Conservation (phyloP, 2,329 filamentous ascomycete genomes). For the Immersiporthe knoxdaviesiana region DNA sequence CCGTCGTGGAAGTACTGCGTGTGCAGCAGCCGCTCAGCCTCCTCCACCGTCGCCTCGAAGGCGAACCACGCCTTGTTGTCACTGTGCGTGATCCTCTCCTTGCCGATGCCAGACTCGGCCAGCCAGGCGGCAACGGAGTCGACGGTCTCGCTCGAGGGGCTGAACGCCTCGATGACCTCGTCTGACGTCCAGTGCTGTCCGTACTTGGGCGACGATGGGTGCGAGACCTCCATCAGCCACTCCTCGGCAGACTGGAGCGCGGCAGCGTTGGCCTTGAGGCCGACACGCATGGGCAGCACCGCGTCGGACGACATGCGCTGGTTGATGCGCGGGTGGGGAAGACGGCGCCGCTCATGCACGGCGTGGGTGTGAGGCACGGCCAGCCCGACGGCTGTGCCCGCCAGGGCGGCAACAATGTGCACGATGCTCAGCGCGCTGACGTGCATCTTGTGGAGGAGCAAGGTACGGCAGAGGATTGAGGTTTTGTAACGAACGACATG, state of each 20-base stretch:
- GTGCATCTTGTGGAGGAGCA: slow-evolving; percentile 15
- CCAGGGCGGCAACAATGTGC: slow-evolving; percentile 20
- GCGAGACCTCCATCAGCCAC: slow-evolving; percentile 25
- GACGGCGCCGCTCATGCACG: slow-evolving; percentile 21
- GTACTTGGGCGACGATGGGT: slow-evolving; percentile 20
- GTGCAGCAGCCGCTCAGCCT: slow-evolving; percentile 35
- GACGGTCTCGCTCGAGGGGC: slow-evolving; percentile 39
- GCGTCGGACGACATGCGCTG: slow-evolving; percentile 16
- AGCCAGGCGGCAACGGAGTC: slow-evolving; percentile 42
- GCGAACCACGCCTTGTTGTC: slow-evolving; percentile 34
- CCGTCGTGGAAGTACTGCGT: slow-evolving; percentile 35
- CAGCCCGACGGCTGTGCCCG: slow-evolving; percentile 13
- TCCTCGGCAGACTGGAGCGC: slow-evolving; percentile 21
- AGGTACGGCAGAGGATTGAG: not conserved
- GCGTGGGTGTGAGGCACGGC: slow-evolving; percentile 19
- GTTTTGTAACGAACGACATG: not conserved
- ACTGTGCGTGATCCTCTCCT: slow-evolving; percentile 10
- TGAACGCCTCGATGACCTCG: slow-evolving; percentile 44
- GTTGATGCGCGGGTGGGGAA: slow-evolving; percentile 20
- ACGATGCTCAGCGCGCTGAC: slow-evolving; percentile 10
- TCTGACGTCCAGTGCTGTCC: slow-evolving; percentile 41
- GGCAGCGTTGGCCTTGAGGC: slow-evolving; percentile 20
- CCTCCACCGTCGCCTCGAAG: slow-evolving; percentile 35
- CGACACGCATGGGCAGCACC: slow-evolving; percentile 20
- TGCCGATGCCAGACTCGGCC: slow-evolving; percentile 37